phyloP scores from a whole-genome alignment of 2,329 filamentous ascomycete species.

The Neobulgaria alba region DNA sequence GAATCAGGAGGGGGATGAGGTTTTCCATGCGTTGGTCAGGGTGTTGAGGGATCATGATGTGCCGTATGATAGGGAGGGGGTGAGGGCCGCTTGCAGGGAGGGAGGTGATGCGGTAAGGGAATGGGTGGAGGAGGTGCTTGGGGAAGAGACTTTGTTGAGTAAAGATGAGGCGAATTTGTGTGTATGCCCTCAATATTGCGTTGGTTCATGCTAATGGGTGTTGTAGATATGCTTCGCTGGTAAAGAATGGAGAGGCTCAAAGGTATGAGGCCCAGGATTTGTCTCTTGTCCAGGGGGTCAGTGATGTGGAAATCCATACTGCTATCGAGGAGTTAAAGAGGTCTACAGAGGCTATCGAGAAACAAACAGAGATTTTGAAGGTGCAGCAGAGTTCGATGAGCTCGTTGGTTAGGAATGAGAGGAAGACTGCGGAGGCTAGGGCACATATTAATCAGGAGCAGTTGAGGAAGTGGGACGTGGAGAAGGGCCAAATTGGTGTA shows the following conservation, averaged over 20 bases:
- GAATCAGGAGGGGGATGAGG: conserved; percentile 11
- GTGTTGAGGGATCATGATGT: conserved; percentile 25
- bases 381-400: conserved; percentile 54
- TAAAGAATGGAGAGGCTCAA: conserved; percentile 40
- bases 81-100: conserved; percentile 21
- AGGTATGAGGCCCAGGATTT: conserved; percentile 33
- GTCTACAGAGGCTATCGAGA: conserved; percentile 55
- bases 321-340: conserved; percentile 56
- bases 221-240: conserved; percentile 41
- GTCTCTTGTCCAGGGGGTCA: conserved; percentile 41
- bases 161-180: conserved; percentile 46
- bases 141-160: conserved; percentile 43
- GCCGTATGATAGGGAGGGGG: conserved; percentile 21
- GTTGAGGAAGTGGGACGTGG: conserved; percentile 33
- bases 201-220: background rate
- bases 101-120: conserved; percentile 25
- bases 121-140: conserved; percentile 43
- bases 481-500: conserved; percentile 34
- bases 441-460: conserved; percentile 33
- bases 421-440: conserved; percentile 30
- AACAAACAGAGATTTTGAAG: conserved; percentile 53
- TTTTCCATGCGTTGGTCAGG: conserved; percentile 19
- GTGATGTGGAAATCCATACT: conserved; percentile 49
- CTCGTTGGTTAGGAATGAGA: conserved; percentile 39
- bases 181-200: conserved; percentile 8